phyloP scores from a whole-genome alignment of 805 yeast genomes.

The Zygosaccharomyces pseudorouxii region DNA sequence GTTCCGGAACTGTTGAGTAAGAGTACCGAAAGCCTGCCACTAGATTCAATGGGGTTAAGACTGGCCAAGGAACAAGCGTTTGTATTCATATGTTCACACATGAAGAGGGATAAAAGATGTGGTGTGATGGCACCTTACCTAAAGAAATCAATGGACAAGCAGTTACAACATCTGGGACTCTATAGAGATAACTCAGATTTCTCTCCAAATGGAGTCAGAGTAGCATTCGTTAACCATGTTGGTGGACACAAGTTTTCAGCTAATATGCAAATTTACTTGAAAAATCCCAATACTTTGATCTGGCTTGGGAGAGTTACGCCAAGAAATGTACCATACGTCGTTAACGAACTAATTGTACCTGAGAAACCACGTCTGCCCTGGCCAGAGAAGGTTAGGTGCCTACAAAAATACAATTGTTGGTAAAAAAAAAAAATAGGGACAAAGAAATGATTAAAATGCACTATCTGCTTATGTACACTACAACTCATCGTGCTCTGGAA shows the following conservation, averaged over 20 bases:
- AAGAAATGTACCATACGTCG: conserved; percentile 64
- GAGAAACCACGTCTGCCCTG: conserved; percentile 65
- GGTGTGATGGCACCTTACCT: conserved; percentile 91
- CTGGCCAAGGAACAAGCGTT: conserved; percentile 42
- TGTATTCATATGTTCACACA: conserved; percentile 81
- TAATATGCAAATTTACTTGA: conserved; percentile 72
- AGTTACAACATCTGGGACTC: conserved; percentile 65
- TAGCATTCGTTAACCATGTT: conserved; percentile 73
- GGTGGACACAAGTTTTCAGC: conserved; percentile 97
- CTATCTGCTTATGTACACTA: neutral
- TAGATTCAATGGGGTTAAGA: conserved; percentile 31
- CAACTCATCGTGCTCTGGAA: conserved; percentile 11
- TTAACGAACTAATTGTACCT: conserved; percentile 65
- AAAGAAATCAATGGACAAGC: conserved; percentile 70
- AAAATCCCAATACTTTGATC: conserved; percentile 46
- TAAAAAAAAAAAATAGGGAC: conserved; percentile 5
- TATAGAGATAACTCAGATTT: conserved; percentile 74
- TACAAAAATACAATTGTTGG: conserved; percentile 41
- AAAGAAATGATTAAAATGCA: neutral
- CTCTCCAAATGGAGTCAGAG: conserved; percentile 68
- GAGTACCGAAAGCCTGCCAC: conserved; percentile 29
- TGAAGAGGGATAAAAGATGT: conserved; percentile 87
- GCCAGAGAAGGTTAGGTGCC: conserved; percentile 57
- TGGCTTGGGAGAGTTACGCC: conserved; percentile 91
- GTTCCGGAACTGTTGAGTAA: conserved; percentile 39